Evolutionary conservation across 2,329 filamentous ascomycete genomes (phyloP).

Genomic region (Calycina marina): DNA sequence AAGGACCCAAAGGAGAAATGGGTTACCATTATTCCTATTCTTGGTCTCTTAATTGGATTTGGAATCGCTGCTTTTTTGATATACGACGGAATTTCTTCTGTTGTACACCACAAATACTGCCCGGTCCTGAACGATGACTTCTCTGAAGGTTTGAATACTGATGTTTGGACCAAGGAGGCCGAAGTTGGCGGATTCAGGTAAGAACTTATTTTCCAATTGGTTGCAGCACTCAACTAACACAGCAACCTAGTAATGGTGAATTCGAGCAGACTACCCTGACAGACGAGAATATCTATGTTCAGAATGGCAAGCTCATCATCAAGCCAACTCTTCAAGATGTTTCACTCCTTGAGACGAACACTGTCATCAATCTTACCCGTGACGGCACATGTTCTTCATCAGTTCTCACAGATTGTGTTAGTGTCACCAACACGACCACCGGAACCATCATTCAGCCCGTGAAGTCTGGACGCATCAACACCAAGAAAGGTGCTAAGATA

Average conservation of each 20-base stretch:
- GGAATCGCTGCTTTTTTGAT: slow-evolving; percentile 55
- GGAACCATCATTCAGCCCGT: slow-evolving; percentile 64
- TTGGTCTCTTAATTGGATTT: slow-evolving; percentile 57
- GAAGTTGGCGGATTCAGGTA: slow-evolving; percentile 26
- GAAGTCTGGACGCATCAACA: slow-evolving; percentile 66
- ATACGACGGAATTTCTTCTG: slow-evolving; percentile 58
- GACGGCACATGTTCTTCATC: slow-evolving; percentile 55
- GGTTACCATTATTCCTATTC: slow-evolving; percentile 65
- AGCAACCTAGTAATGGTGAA: slow-evolving; percentile 52
- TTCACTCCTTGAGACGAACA: slow-evolving; percentile 48
- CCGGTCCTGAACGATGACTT: slow-evolving; percentile 36
- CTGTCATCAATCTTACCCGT: slow-evolving; percentile 50
- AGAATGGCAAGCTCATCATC: slow-evolving; percentile 57
- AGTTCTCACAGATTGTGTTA: slow-evolving; percentile 45
- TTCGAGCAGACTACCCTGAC: slow-evolving; percentile 62
- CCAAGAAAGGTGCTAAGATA: slow-evolving; percentile 53
- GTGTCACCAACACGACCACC: slow-evolving; percentile 63
- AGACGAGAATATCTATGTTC: slow-evolving; percentile 61
- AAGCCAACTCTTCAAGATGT: slow-evolving; percentile 64
- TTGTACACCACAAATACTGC: slow-evolving; percentile 54
- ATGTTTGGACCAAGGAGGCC: slow-evolving; percentile 35
- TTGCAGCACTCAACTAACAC: not conserved
- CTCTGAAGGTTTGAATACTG: slow-evolving; percentile 32
- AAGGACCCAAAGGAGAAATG: slow-evolving; percentile 70
- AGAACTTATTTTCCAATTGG: slow-evolving; percentile 41